Conservation (phyloP, 2,329 filamentous ascomycete genomes). For the Ilyonectria mors-panacis region DNA sequence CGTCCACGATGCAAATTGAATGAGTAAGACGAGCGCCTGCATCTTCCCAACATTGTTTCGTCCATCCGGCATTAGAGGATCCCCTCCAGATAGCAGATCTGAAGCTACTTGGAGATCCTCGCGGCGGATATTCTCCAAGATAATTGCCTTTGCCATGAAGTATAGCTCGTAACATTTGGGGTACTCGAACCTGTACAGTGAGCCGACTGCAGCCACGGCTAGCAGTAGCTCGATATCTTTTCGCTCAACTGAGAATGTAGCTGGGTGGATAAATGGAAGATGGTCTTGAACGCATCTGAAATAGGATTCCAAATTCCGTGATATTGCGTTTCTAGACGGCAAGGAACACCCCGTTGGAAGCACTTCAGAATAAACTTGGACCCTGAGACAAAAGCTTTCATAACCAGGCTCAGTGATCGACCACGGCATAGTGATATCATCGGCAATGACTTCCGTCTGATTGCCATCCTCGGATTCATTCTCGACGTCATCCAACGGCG, state of each 20-base stretch:
- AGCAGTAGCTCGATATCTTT: background rate
- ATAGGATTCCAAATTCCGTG: slow-evolving; percentile 3
- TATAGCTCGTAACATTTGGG: background rate
- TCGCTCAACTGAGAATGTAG: background rate
- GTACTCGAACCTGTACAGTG: slow-evolving; percentile 5
- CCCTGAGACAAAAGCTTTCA: background rate
- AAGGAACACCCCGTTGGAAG: background rate
- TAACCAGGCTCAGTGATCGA: background rate
- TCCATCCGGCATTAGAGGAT: background rate
- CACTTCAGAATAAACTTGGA: background rate
- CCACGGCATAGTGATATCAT: background rate
- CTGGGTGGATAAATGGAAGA: slow-evolving; percentile 13
- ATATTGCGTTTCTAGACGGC: slow-evolving; percentile 4
- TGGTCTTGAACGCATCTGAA: slow-evolving; percentile 10
- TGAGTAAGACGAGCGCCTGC: background rate
- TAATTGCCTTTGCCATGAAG: slow-evolving; percentile 6
- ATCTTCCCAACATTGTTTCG: background rate
- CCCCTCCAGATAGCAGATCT: background rate
- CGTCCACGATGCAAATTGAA: slow-evolving; percentile 5
- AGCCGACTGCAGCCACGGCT: slow-evolving; percentile 3
- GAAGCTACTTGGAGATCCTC: background rate
- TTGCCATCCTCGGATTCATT: background rate
- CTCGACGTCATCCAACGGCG: background rate
- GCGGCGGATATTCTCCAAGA: background rate
- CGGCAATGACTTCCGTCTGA: background rate